phyloP scores from a whole-genome alignment of 2,329 filamentous ascomycete species.

The Monascus ruber region DNA sequence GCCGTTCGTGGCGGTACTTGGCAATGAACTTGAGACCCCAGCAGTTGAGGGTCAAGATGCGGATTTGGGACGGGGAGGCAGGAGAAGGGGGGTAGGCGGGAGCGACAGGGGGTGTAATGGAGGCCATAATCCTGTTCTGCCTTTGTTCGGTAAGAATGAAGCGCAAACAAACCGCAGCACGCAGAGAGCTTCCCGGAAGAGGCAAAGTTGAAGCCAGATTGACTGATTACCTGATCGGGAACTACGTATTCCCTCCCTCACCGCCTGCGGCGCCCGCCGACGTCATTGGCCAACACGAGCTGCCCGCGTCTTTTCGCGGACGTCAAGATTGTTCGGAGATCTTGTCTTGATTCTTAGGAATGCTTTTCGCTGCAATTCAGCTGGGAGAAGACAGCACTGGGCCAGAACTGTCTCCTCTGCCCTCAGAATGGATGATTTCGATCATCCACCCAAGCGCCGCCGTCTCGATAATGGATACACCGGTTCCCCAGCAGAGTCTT shows the following conservation, averaged over 20 bases:
- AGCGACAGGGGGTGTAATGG: neutral
- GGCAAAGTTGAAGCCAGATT: too few species aligned
- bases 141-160: too few species aligned
- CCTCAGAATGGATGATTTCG: constrained; percentile 14
- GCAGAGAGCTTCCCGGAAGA: too few species aligned
- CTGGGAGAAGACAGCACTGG: neutral
- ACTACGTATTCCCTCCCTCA: neutral
- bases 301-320: neutral
- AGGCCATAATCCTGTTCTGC: neutral
- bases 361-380: too few species aligned
- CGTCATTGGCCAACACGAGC: neutral
- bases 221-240: constrained; percentile 2
- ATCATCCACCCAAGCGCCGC: constrained; percentile 18
- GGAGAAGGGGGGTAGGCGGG: neutral
- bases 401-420: neutral
- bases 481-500: constrained; percentile 22
- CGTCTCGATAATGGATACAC: constrained; percentile 17
- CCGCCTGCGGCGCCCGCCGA: neutral
- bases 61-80: constrained; percentile 48
- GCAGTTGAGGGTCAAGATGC: constrained; percentile 84
- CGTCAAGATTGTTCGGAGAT: too few species aligned
- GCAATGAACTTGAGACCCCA: constrained; percentile 90
- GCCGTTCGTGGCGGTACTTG: constrained; percentile 62
- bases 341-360: too few species aligned
- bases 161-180: too few species aligned